A percentile compares a stretch with the other conserved stretches of the same genome.
Conservation (phyloP, 164 flowering plant genomes). For the Vitis rupestris region DNA sequence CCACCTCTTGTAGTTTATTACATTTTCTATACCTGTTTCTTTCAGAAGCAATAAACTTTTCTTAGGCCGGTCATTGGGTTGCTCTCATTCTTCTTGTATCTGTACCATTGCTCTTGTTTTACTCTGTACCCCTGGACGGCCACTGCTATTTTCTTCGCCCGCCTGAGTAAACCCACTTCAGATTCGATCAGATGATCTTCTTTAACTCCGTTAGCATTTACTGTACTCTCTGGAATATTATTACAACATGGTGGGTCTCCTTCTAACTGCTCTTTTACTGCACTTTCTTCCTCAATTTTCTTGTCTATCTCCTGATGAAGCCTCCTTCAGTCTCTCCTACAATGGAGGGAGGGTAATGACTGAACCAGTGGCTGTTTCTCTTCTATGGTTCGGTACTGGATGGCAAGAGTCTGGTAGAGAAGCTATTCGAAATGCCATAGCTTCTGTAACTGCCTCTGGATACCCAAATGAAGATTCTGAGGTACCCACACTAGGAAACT, state of each 20-base stretch:
- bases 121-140: conserved; percentile 2
- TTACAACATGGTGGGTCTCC: conserved; percentile 3
- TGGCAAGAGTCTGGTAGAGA: conserved; percentile 6
- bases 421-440: conserved; percentile 10
- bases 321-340: conserved; percentile 1
- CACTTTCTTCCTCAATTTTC: neutral
- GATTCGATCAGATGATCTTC: neutral
- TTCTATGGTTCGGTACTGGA: conserved; percentile 8
- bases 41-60: neutral
- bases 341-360: conserved; percentile 10
- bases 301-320: neutral
- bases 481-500: conserved; percentile 18
- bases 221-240: neutral
- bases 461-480: neutral
- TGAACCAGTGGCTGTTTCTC: conserved; percentile 9
- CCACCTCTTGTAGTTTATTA: neutral
- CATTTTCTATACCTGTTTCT: neutral
- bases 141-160: conserved; percentile 1
- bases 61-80: conserved; percentile 13
- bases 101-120: conserved; percentile 8
- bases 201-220: neutral
- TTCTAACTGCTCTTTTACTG: conserved; percentile 1
- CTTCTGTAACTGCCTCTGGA: conserved; percentile 4
- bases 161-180: neutral
- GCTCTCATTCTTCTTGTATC: neutral